Percentiles rank a stretch among this genome's conserved stretches.
These are phyloP conservation scores for Zopfochytrium polystomum DNA, from an alignment of 371 early-diverging fungal genomes.

Conservation along the genomic window DNA sequence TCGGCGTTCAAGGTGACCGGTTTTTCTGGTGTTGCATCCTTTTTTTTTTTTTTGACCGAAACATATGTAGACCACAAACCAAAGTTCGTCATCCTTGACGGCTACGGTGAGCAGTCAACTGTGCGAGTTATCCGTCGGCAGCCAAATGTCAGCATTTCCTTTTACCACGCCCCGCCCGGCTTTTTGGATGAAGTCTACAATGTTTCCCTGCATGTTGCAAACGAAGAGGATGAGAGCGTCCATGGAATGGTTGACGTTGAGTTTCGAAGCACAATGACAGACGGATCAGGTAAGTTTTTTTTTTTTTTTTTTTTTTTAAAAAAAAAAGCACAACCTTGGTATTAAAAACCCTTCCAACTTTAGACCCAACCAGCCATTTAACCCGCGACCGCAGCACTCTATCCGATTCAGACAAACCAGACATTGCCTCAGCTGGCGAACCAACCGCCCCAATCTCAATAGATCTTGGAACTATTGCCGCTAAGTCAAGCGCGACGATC, in stretches of 20 bases:
- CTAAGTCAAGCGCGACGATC: conserved; percentile 5
- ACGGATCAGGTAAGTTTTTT: background rate
- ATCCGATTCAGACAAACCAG: conserved; percentile 5
- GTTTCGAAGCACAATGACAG: conserved; percentile 44
- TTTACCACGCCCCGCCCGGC: conserved; percentile 58
- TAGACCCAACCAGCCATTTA: conserved; percentile 24
- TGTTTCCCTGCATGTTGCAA: conserved; percentile 57
- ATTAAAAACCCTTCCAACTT: background rate
- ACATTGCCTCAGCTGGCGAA: background rate
- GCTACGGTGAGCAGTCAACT: conserved; percentile 53
- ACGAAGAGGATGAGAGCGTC: conserved; percentile 56
- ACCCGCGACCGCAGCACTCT: background rate
- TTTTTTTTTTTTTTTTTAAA: conserved; percentile 2
- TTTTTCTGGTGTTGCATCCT: background rate
- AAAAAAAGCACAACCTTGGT: too few species aligned
- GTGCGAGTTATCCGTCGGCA: conserved; percentile 64
- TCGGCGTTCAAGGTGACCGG: conserved; percentile 15
- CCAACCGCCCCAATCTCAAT: conserved; percentile 6
- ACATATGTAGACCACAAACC: conserved; percentile 13
- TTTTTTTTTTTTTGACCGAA: background rate
- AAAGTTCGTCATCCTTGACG: conserved; percentile 47
- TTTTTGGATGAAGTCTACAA: conserved; percentile 67
- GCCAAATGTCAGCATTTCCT: conserved; percentile 60
- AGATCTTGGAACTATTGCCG: too few species aligned
- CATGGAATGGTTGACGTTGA: conserved; percentile 50